These are phyloP conservation scores for Leccinum disarticulatum DNA, from an alignment of 768 basidiomycete genomes.

Conservation along the genomic window DNA sequence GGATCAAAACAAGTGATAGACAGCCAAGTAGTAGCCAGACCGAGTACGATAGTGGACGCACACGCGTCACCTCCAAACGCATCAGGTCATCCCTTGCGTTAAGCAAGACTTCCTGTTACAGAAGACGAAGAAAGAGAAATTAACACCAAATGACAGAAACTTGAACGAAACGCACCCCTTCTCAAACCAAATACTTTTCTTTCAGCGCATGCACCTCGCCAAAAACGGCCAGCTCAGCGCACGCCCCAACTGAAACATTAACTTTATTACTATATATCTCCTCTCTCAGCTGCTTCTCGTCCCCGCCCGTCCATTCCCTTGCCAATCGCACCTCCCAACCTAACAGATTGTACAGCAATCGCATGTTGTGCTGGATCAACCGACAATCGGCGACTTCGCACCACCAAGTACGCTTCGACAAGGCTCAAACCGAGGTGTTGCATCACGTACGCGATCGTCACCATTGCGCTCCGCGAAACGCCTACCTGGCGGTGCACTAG, in stretches of 20 bases:
- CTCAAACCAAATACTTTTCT: slow-evolving; percentile 70
- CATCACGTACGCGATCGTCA: slow-evolving; percentile 98
- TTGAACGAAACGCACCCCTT: slow-evolving; percentile 1
- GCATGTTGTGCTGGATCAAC: slow-evolving; percentile 93
- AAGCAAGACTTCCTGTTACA: too few species aligned
- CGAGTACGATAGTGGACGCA: too few species aligned
- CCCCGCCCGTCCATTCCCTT: slow-evolving; percentile 59
- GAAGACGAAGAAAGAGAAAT: not conserved
- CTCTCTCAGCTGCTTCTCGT: slow-evolving; percentile 48
- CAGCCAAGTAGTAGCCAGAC: too few species aligned
- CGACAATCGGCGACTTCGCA: slow-evolving; percentile 84
- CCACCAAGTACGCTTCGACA: slow-evolving; percentile 91
- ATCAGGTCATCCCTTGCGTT: too few species aligned
- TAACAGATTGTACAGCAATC: slow-evolving; percentile 90
- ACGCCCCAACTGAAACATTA: slow-evolving; percentile 59
- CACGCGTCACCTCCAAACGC: too few species aligned
- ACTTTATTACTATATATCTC: too few species aligned
- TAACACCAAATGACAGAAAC: not conserved
- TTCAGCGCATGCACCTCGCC: slow-evolving; percentile 85
- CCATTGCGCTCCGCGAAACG: slow-evolving; percentile 92
- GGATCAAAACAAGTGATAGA: too few species aligned
- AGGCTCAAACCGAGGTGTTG: slow-evolving; percentile 82
- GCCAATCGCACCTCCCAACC: slow-evolving; percentile 96
- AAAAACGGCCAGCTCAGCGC: slow-evolving; percentile 84
- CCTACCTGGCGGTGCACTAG: slow-evolving; percentile 98